Conservation (phyloP, 129 eudicot genomes). For the Flaveria bidentis region DNA sequence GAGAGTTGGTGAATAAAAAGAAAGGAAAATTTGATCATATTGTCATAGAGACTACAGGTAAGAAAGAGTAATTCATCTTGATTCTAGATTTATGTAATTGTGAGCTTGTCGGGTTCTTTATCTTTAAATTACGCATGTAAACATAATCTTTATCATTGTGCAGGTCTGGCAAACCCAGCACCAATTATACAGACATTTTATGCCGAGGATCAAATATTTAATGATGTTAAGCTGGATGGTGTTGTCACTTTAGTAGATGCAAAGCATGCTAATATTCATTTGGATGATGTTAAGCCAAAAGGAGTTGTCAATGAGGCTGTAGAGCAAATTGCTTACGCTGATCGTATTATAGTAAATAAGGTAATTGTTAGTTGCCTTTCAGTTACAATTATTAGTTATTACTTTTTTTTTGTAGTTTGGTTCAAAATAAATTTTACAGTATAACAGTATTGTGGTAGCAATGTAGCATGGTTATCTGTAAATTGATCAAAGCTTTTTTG, state of each 20-base stretch:
- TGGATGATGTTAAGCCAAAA: constrained; percentile 85
- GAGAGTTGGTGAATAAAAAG: constrained; percentile 75
- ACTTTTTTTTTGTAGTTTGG: neutral
- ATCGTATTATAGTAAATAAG: constrained; percentile 87
- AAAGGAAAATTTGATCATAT: constrained; percentile 96
- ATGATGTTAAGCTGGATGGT: constrained; percentile 95
- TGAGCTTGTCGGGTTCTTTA: neutral
- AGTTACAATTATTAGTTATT: neutral
- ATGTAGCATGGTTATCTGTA: neutral
- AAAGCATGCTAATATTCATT: constrained; percentile 76
- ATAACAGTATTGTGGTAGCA: neutral
- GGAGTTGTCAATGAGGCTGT: constrained; percentile 98
- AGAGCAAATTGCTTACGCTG: constrained; percentile 97
- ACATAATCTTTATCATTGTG: constrained; percentile 2
- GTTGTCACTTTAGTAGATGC: constrained; percentile 98
- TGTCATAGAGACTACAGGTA: constrained; percentile 96
- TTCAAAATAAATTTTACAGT: neutral
- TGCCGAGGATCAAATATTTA: constrained; percentile 89
- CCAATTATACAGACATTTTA: constrained; percentile 98
- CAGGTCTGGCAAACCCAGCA: constrained; percentile 98
- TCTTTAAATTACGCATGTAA: neutral
- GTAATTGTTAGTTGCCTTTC: constrained; percentile 32
- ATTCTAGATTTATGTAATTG: neutral
- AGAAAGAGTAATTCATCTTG: neutral
- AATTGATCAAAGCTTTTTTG: neutral